Base-by-base conservation (phyloP, 108 stramenopile genomes). In the Fragilariopsis cylindrus region DNA sequence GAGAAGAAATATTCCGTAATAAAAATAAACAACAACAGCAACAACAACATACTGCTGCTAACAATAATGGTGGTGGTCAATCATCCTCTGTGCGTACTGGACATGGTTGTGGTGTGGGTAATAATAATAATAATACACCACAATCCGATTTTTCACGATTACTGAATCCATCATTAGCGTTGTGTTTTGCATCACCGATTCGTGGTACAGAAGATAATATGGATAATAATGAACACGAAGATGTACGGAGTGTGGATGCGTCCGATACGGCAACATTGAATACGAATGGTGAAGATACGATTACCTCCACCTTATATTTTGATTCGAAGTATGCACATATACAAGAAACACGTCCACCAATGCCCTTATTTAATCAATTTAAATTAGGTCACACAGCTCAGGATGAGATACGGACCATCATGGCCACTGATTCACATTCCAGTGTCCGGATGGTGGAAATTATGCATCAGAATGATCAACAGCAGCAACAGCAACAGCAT, bases 101-200 rank as follows among this genome's bases (percentile, higher is more conserved):
- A 9, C 19, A n/a, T 56, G 18, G 11, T 19, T 7, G 45, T 4
- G 44, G 42, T 47, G 5, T 9, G 19, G 6, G 15, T 55, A 53
- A 2, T 30, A 12, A 52, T 55, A 57, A 55, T 13, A 49, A 47
- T 48, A 48, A 42, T 11, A 40, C 68, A 41, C 49, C 43, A 46
- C 48, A 15, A 50, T 50, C 67, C 3, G 57, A 67, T 21, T 78
- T 83, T 54, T 75, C 82, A 9, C 68, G 74, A 16, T 48, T 81
- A 5, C 57, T 75, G 3, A 81, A 72, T 68, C 82, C 70, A 50
- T 81, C 70, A 16, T 40, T 76, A 49, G 87, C 82, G 8, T 63
- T 88, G 40, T 88, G 87, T 69, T 88, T 88, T 77, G 87, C 87
- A 13, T 84, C 82, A n/a, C 87, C 87, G 4, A 73, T 88, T 19